These are phyloP conservation scores for Collariella sp. DNA, from an alignment of 495 filamentous ascomycete species.

Conservation along the genomic window DNA sequence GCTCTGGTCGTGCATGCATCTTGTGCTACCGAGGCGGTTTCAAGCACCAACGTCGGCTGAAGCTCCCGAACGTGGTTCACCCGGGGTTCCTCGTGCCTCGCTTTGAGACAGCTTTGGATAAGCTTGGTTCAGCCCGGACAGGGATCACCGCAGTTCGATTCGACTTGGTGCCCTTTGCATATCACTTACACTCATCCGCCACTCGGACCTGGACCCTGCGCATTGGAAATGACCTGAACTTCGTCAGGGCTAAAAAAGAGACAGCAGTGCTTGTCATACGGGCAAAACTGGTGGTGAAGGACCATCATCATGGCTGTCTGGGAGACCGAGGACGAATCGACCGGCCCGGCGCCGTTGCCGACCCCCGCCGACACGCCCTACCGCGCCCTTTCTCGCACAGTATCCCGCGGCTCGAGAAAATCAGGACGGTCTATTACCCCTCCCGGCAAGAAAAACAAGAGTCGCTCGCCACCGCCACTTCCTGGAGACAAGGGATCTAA, in stretches of 20 bases:
- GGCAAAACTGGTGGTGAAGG: background rate
- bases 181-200: slow-evolving; percentile 2
- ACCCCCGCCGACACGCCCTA: slow-evolving; percentile 60
- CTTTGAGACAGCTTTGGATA: slow-evolving; percentile 7
- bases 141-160: slow-evolving; percentile 10
- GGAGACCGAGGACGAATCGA: slow-evolving; percentile 51
- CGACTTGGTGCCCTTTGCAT: background rate
- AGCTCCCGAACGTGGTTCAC: background rate
- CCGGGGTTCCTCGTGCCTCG: background rate
- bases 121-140: background rate
- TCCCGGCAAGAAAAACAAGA: slow-evolving; percentile 39
- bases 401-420: slow-evolving; percentile 45
- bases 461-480: slow-evolving; percentile 55
- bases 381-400: slow-evolving; percentile 52
- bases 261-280: slow-evolving; percentile 6
- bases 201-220: background rate
- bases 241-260: background rate
- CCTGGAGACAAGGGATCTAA: slow-evolving; percentile 42
- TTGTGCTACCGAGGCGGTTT: background rate
- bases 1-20: background rate
- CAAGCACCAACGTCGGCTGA: slow-evolving; percentile 1
- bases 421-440: slow-evolving; percentile 52
- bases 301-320: slow-evolving; percentile 36
- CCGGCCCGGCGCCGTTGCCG: slow-evolving; percentile 46
- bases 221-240: slow-evolving; percentile 17